Evolutionary conservation across 2,329 filamentous ascomycete species (phyloP).

Genomic region (Colletotrichum truncatum): DNA sequence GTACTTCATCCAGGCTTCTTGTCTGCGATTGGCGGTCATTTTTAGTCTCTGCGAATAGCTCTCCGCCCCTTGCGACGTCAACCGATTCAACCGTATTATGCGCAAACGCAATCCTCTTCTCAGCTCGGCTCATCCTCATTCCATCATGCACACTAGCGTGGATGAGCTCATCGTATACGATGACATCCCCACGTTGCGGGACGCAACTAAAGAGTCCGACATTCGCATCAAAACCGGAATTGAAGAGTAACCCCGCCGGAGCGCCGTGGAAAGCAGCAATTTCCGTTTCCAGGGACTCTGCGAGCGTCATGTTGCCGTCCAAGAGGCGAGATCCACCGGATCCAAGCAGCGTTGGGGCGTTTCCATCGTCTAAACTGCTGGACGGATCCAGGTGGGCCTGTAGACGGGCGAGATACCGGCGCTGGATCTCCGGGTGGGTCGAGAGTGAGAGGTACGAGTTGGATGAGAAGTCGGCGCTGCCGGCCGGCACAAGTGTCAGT

Average conservation of each 20-base stretch:
- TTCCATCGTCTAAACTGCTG: neutral
- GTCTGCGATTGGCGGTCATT: neutral
- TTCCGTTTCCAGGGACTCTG: slow-evolving; percentile 54
- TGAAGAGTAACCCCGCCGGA: slow-evolving; percentile 59
- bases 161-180: slow-evolving; percentile 79
- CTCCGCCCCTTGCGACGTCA: neutral
- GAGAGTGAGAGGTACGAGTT: slow-evolving; percentile 85
- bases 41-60: neutral
- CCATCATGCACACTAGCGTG: slow-evolving; percentile 85
- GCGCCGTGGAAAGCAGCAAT: slow-evolving; percentile 59
- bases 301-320: slow-evolving; percentile 58
- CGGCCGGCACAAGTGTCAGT: slow-evolving; percentile 68
- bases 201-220: slow-evolving; percentile 68
- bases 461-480: slow-evolving; percentile 80
- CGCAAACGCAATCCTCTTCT: slow-evolving; percentile 56
- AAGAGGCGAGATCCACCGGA: slow-evolving; percentile 63
- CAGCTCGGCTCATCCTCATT: slow-evolving; percentile 71
- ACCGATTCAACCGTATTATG: slow-evolving; percentile 61
- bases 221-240: slow-evolving; percentile 74
- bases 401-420: slow-evolving; percentile 66
- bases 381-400: slow-evolving; percentile 25
- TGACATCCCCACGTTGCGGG: slow-evolving; percentile 66
- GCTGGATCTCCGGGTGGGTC: slow-evolving; percentile 56
- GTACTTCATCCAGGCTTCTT: slow-evolving; percentile 38
- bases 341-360: slow-evolving; percentile 51